Percentiles rank a stretch among this genome's conserved stretches.
These are phyloP conservation scores for Moesziomyces parantarcticus DNA, from an alignment of 1,284 basidiomycete species.

Conservation along the genomic window DNA sequence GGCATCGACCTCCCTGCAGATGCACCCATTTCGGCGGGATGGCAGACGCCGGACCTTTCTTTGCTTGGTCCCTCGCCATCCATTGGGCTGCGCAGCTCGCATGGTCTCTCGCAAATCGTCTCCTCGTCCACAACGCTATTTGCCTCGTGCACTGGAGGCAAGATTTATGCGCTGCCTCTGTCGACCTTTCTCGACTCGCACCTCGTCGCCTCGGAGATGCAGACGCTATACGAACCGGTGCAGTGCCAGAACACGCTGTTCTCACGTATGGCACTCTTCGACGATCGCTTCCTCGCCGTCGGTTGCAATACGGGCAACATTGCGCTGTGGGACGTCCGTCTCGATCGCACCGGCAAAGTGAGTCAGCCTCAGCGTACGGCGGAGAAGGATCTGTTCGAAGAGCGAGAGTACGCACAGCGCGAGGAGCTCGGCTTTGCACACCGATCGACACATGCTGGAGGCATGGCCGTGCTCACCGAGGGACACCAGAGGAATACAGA, in stretches of 20 bases:
- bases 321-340: constrained; percentile 59
- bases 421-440: constrained; percentile 24
- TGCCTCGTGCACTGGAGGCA: constrained; percentile 63
- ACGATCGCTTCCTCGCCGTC: constrained; percentile 61
- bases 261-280: constrained; percentile 59
- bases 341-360: not conserved
- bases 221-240: constrained; percentile 48
- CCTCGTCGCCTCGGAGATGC: constrained; percentile 8
- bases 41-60: constrained; percentile 45
- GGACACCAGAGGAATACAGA: constrained; percentile 52
- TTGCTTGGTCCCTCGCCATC: constrained; percentile 10
- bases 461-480: constrained; percentile 23
- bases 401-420: constrained; percentile 14
- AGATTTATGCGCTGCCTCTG: constrained; percentile 46
- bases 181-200: constrained; percentile 28
- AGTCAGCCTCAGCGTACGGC: not conserved
- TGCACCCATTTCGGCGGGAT: constrained; percentile 3
- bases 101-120: constrained; percentile 61
- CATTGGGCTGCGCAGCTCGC: constrained; percentile 24
- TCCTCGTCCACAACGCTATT: constrained; percentile 41
- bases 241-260: constrained; percentile 64
- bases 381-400: constrained; percentile 26
- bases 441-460: constrained; percentile 11
- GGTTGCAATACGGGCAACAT: constrained; percentile 63
- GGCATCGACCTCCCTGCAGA: not conserved